A percentile compares a stretch with the other conserved stretches of the same genome.
These are phyloP conservation scores for Scedosporium minutisporum DNA, from an alignment of 2,329 filamentous ascomycete genomes.

Conservation along the genomic window DNA sequence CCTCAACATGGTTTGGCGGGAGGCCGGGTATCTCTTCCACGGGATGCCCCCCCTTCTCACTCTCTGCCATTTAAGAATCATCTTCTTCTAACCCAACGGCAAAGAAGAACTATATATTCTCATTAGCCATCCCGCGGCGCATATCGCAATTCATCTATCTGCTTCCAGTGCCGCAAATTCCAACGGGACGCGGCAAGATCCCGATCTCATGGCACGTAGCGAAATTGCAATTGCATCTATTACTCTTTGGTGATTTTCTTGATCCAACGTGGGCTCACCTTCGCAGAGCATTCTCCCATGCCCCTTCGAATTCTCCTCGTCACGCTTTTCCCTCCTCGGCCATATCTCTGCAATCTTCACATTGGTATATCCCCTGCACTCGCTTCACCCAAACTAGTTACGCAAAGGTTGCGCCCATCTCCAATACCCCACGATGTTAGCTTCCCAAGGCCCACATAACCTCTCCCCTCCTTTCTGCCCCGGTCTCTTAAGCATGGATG, in stretches of 20 bases:
- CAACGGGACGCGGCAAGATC: neutral
- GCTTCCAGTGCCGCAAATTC: neutral
- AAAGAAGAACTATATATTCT: neutral
- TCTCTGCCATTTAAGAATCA: neutral
- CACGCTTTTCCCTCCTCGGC: neutral
- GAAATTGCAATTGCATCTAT: neutral
- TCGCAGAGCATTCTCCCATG: neutral
- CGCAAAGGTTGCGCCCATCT: neutral
- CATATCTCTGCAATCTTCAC: neutral
- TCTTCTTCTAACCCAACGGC: neutral
- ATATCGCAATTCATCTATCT: neutral
- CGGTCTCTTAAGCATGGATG: neutral
- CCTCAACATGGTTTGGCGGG: neutral
- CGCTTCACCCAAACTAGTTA: neutral
- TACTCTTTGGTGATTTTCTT: neutral
- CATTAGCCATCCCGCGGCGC: neutral
- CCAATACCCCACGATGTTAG: neutral
- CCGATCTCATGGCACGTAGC: neutral
- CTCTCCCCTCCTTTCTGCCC: neutral
- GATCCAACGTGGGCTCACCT: neutral
- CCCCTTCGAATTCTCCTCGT: neutral
- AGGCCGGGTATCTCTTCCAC: neutral
- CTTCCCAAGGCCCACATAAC: neutral
- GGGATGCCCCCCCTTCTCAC: neutral
- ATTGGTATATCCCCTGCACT: neutral